These are phyloP conservation scores for Boletellus sp. DNA, from an alignment of 768 basidiomycete species.

Conservation along the genomic window DNA sequence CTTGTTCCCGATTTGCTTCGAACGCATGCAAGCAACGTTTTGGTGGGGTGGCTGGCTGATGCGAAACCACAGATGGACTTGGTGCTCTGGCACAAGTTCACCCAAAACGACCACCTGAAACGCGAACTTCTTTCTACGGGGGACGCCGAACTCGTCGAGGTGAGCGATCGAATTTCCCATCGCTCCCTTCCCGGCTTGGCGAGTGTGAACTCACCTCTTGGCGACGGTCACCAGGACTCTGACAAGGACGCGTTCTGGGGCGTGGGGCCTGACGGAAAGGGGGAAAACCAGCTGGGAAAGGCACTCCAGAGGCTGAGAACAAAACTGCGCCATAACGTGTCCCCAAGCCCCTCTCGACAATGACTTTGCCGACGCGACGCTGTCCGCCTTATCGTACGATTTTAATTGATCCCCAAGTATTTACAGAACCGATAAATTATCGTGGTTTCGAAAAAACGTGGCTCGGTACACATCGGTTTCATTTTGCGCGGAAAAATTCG, in stretches of 20 bases:
- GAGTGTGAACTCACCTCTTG: constrained; percentile 14
- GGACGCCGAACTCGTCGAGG: constrained; percentile 37
- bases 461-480: constrained; percentile 25
- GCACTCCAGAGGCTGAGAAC: constrained; percentile 37
- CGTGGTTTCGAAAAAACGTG: constrained; percentile 28
- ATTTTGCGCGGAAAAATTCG: constrained; percentile 23
- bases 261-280: constrained; percentile 35
- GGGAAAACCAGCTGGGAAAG: constrained; percentile 41
- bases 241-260: constrained; percentile 42
- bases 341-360: constrained; percentile 12
- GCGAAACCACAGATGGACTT: constrained; percentile 33
- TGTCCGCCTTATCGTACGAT: constrained; percentile 24
- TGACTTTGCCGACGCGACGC: constrained; percentile 13
- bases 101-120: constrained; percentile 36
- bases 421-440: constrained; percentile 20
- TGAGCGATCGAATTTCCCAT: constrained; percentile 23
- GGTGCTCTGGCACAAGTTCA: constrained; percentile 39
- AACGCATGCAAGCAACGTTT: constrained; percentile 12
- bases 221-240: constrained; percentile 19
- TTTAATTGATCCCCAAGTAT: constrained; percentile 24
- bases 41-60: constrained; percentile 5
- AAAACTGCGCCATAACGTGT: constrained; percentile 26
- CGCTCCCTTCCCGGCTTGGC: neutral
- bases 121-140: constrained; percentile 36
- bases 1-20: too few relatives aligned